phyloP scores from a whole-genome alignment of 2,329 filamentous ascomycete species.

The Tolypocladium inflatum region DNA sequence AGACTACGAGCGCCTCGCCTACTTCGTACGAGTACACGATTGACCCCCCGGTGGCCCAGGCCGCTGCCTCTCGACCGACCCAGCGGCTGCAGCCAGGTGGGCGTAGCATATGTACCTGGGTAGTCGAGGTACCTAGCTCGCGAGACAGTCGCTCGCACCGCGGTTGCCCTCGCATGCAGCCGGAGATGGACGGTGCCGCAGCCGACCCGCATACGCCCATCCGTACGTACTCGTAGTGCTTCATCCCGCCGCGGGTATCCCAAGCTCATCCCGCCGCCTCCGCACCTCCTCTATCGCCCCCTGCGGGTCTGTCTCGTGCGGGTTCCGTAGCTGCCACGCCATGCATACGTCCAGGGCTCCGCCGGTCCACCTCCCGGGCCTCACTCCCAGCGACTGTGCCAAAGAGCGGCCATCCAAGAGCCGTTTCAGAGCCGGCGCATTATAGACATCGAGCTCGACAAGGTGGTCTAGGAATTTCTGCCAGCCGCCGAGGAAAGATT shows the following conservation, averaged over 20 bases:
- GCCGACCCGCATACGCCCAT: not conserved
- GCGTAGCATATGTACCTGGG: not conserved
- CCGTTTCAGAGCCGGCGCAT: constrained; percentile 48
- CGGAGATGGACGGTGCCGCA: not conserved
- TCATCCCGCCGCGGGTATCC: constrained; percentile 15
- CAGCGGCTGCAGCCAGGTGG: not conserved
- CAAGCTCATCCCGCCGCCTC: constrained; percentile 40
- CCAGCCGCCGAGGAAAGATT: constrained; percentile 40
- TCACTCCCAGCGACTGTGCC: constrained; percentile 55
- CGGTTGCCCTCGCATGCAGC: not conserved
- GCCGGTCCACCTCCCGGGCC: constrained; percentile 77
- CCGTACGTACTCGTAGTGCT: not conserved
- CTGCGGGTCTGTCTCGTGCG: constrained; percentile 48
- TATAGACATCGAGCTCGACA: constrained; percentile 42
- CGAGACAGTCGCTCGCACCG: not conserved
- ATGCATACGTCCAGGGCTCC: constrained; percentile 70
- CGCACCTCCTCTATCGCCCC: constrained; percentile 53
- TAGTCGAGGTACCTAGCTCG: not conserved
- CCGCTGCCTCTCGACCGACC: not conserved
- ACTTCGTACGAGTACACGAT: not conserved
- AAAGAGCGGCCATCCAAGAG: constrained; percentile 70
- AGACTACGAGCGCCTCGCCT: not conserved
- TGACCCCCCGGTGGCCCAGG: no score
- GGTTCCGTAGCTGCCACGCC: constrained; percentile 82
- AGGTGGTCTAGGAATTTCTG: constrained; percentile 47